Conservation (phyloP, 371 early-diverging fungal genomes). For the Rhizopus arrhizus region DNA sequence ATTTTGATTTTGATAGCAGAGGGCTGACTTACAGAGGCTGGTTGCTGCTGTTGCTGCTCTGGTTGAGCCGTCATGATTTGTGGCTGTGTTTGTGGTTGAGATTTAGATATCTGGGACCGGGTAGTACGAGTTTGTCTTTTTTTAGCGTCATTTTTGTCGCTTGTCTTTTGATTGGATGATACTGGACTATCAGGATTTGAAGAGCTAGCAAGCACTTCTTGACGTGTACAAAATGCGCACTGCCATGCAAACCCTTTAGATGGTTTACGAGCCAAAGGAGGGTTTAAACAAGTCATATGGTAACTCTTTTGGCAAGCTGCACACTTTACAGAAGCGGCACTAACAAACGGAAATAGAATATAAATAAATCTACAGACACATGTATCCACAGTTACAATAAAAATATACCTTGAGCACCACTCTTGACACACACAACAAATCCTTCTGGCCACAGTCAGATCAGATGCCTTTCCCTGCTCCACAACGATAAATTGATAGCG, state of each 20-base stretch:
- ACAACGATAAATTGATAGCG: conserved; percentile 82
- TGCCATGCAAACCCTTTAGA: conserved; percentile 84
- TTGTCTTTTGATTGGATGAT: background rate
- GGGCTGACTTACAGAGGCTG: background rate
- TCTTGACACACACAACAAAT: conserved; percentile 77
- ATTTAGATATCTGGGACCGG: conserved; percentile 14
- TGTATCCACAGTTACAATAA: background rate
- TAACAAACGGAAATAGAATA: conserved; percentile 5
- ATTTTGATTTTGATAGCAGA: conserved; percentile 6
- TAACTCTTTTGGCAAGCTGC: conserved; percentile 71
- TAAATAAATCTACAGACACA: background rate
- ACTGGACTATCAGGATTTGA: background rate
- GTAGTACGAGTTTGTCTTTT: conserved; percentile 27
- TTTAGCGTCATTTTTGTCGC: background rate
- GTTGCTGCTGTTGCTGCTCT: background rate
- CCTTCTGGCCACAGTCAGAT: conserved; percentile 70
- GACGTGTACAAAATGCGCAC: conserved; percentile 69
- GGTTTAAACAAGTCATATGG: conserved; percentile 78
- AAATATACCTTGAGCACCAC: conserved; percentile 72
- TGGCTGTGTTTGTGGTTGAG: conserved; percentile 2
- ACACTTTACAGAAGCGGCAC: conserved; percentile 65
- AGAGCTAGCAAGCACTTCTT: conserved; percentile 16
- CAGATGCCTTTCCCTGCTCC: conserved; percentile 78
- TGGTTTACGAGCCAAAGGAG: conserved; percentile 72
- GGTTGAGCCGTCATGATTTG: background rate